Evolutionary conservation across 2,329 filamentous ascomycete species (phyloP).

Genomic region (Aspergillus sp.): DNA sequence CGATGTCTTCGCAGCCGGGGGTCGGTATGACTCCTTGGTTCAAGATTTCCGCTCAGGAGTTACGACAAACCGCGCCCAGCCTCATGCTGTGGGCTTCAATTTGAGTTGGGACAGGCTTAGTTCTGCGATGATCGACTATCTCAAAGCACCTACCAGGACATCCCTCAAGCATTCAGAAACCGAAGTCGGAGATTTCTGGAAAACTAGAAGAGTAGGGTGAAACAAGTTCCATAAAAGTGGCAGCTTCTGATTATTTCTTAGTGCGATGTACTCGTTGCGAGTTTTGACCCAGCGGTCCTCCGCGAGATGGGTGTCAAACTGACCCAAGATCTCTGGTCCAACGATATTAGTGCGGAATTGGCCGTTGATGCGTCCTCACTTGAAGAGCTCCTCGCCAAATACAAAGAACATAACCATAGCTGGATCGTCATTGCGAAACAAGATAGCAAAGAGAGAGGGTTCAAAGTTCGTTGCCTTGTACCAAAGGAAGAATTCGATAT

Average conservation of each 20-base stretch:
- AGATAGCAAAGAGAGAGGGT: constrained; percentile 53
- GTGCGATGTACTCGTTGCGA: constrained; percentile 88
- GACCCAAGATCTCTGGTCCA: constrained; percentile 74
- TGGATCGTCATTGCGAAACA: constrained; percentile 89
- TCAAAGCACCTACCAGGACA: constrained; percentile 47
- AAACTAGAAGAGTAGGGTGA: constrained; percentile 59
- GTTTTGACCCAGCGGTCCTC: constrained; percentile 76
- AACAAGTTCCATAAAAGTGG: not conserved
- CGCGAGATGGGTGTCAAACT: constrained; percentile 75
- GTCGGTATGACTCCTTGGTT: constrained; percentile 87
- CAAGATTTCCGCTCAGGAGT: constrained; percentile 75
- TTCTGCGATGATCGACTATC: constrained; percentile 56
- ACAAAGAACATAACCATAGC: constrained; percentile 74
- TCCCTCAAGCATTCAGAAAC: constrained; percentile 71
- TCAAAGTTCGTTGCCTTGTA: constrained; percentile 77
- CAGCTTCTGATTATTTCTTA: constrained; percentile 30
- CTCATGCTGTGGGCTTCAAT: constrained; percentile 89
- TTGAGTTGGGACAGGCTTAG: constrained; percentile 82
- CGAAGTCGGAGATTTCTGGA: constrained; percentile 61
- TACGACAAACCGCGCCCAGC: constrained; percentile 60
- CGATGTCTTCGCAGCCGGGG: constrained; percentile 89
- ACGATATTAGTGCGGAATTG: constrained; percentile 85
- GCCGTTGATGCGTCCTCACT: constrained; percentile 75
- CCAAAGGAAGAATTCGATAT: constrained; percentile 83
- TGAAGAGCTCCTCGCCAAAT: constrained; percentile 68